Evolutionary conservation across 1,284 basidiomycete species (phyloP).

Genomic region (Porodaedalea pini): DNA sequence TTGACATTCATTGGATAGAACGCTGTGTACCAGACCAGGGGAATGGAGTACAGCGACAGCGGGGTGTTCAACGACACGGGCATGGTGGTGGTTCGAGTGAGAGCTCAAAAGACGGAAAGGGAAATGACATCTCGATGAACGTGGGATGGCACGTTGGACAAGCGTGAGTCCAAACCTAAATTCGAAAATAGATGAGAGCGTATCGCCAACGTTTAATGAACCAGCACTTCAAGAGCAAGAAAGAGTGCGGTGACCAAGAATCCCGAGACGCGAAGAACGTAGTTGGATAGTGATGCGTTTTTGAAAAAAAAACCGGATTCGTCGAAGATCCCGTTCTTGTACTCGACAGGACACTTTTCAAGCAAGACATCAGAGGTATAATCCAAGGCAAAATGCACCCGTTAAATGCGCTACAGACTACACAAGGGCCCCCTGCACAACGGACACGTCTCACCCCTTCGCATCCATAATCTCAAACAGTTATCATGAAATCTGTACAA

Average conservation of each 20-base stretch:
- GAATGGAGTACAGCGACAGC: slow-evolving; percentile 24
- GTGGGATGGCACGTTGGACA: not conserved
- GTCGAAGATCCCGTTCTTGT: no score
- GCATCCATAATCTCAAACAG: slow-evolving; percentile 18
- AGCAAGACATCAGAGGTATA: no score
- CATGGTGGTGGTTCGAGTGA: slow-evolving; percentile 12
- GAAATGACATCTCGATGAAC: not conserved
- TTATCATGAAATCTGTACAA: slow-evolving; percentile 20
- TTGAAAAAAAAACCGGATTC: no score
- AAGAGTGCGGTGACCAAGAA: no score
- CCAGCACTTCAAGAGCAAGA: no score
- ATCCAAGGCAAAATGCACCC: no score
- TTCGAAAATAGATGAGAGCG: no score
- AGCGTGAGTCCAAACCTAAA: no score
- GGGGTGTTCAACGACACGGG: slow-evolving; percentile 14
- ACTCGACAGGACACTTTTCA: no score
- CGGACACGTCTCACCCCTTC: slow-evolving; percentile 17
- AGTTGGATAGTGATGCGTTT: no score
- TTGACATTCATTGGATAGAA: slow-evolving; percentile 23
- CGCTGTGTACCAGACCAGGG: slow-evolving; percentile 22
- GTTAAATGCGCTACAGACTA: not conserved
- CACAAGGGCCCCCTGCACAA: slow-evolving; percentile 14
- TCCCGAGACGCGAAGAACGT: no score
- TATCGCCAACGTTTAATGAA: no score
- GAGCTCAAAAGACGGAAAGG: not conserved